Evolutionary conservation across 192 early-diverging fungal genomes (phyloP), one percentile per base, ranked within the genome.

Genomic region (Chytriomyces sp.): DNA sequence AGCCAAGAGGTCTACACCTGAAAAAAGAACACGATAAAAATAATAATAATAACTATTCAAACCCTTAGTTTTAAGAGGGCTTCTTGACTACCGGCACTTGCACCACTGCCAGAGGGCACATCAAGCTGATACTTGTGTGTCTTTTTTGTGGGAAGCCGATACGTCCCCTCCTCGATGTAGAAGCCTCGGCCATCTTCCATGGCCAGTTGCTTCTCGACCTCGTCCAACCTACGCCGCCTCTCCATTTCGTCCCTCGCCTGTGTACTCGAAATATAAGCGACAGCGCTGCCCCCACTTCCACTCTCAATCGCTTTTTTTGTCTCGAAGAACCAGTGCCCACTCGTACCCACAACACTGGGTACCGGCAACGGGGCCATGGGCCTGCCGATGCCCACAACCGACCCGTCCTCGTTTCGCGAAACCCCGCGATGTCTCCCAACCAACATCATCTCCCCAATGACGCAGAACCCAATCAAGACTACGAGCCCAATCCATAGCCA

Each of bases 401-500:
- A 49, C 22, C 44, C 44, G 22, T 49, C 44, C 44, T 49, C 44
- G 22, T 49, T 49, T n/a, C 14, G 22, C 44, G 14, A 22, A 14
- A 49, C 44, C 14, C 44, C 44, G 14, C 44, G 44, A 49, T 49
- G 44, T 49, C 44, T 49, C 17, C 37, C 61, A 8, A 63, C 61
- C 61, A 63, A 19, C 32, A 22, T 19, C 30, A 34, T n/a, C 44
- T 66, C 64, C 7, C 39, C 44, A 52, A 30, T 10, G 2, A 66
- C 49, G 37, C 36, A 41, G 25, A 25, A 19, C 26, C 12, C 40
- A 52, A 66, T 14, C 0, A 26, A 25, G 12, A 66, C n/a, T 28
- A 66, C 44, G 44, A 66, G 17, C 38, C 64, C 64, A 40, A 26
- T 53, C 64, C 36, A 22, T 17, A 58, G 19, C 57, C 57, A 58